Evolutionary conservation across 371 early-diverging fungal genomes (phyloP), one percentile per base, ranked within the genome.

Genomic region (Synchytrium microbalum): DNA sequence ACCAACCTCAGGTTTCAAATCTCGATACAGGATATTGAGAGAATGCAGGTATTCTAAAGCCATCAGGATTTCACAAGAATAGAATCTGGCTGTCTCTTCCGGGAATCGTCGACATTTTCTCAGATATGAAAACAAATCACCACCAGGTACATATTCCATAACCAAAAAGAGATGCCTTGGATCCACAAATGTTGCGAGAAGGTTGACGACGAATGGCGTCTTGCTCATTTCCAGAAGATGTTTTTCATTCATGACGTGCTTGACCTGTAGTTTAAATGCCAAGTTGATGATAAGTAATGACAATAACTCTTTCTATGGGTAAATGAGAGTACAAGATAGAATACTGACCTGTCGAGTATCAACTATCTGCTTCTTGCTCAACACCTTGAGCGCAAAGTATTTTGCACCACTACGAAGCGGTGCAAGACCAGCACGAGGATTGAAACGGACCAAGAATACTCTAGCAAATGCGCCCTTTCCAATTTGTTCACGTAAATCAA

Each of bases 111-210:
- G 65, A 61, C 65, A 61, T 30, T 66, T 66, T 57, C 70, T 58
- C 26, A 79, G 58, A 26, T 74, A 72, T 28, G 64, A 65, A 56
- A 78, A 74, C 69, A 88, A 73, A 66, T 86, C 86, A 31, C 87
- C 89, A 14, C 87, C 87, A 13, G 84, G 72, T 28, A 84, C 68
- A 70, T 80, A 88, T 67, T 87, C 89, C 73, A 83, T 82, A 19
- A 84, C 61, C 71, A 82, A 76, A 66, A 77, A 87, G 5, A 87
- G 63, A 62, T 78, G 68, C 28, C 64, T 58, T 13, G 68, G 68
- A 70, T 86, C 86, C 68, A 83, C 82, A 61, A 85, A 78, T 3
- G 80, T 67, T 52, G 69, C 69, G 28, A 77, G 60, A 16, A 82
- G 68, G 14, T 58, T 62, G 29, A 71, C 73, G 25, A 83, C 67